phyloP scores from a whole-genome alignment of 768 basidiomycete species.

The Phaeolepiota aurea region DNA sequence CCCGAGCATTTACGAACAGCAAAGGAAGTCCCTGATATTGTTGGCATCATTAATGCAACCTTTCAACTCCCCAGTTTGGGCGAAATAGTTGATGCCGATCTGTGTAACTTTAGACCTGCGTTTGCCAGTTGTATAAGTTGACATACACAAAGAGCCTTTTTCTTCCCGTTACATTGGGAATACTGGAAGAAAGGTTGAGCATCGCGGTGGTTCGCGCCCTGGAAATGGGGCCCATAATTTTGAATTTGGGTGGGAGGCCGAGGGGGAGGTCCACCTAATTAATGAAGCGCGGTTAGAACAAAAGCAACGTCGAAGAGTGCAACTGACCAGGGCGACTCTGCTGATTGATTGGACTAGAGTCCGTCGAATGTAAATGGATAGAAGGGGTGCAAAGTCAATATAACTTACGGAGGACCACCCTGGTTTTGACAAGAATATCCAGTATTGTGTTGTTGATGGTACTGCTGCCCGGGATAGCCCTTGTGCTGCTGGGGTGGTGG shows the following conservation, averaged over 20 bases:
- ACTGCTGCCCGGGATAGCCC: constrained; percentile 10
- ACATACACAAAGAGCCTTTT: constrained; percentile 82
- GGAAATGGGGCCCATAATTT: constrained; percentile 52
- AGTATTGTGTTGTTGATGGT: constrained; percentile 10
- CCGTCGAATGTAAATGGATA: constrained; percentile 1
- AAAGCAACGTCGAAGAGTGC: neutral
- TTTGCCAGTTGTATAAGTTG: neutral
- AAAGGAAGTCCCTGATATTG: constrained; percentile 75
- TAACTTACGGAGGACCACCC: neutral
- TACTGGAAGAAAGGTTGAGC: constrained; percentile 73
- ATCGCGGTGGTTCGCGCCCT: constrained; percentile 32
- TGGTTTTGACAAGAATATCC: constrained; percentile 14
- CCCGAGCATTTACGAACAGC: constrained; percentile 32
- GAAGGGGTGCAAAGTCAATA: neutral
- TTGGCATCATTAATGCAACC: constrained; percentile 92
- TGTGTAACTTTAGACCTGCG: constrained; percentile 15
- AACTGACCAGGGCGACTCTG: constrained; percentile 13
- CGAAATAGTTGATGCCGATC: constrained; percentile 88
- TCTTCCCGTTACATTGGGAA: constrained; percentile 81
- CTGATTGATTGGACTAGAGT: constrained; percentile 10
- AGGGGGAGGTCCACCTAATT: constrained; percentile 31
- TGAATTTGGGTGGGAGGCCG: constrained; percentile 52
- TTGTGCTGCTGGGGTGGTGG: constrained; percentile 7
- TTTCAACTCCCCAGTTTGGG: constrained; percentile 52
- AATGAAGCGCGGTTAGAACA: too few relatives aligned